Percentiles rank a stretch among this genome's conserved stretches.
Evolutionary conservation across 371 early-diverging fungal genomes (phyloP).

Genomic region (Capniomyces stellatus): DNA sequence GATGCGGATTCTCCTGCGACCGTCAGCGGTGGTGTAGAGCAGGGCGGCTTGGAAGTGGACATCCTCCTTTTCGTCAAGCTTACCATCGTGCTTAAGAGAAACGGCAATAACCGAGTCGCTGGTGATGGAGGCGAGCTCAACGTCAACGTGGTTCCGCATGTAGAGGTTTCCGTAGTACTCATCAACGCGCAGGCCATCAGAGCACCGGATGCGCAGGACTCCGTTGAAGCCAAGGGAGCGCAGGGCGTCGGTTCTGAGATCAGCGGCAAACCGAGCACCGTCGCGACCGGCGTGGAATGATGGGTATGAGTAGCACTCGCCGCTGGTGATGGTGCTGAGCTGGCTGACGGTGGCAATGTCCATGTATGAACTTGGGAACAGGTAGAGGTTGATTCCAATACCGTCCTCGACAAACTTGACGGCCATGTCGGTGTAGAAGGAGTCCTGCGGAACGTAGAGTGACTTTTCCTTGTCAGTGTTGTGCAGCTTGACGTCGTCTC

Average conservation of each 20-base stretch:
- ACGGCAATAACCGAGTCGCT: slow-evolving; percentile 67
- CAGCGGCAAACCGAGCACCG: slow-evolving; percentile 42
- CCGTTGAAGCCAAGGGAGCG: slow-evolving; percentile 78
- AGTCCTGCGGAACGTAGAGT: slow-evolving; percentile 68
- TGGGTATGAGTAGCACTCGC: slow-evolving; percentile 59
- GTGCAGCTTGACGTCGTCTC: slow-evolving; percentile 73
- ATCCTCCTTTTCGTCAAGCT: slow-evolving; percentile 61
- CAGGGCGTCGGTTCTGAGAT: slow-evolving; percentile 44
- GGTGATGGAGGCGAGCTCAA: slow-evolving; percentile 77
- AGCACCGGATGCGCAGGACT: slow-evolving; percentile 73
- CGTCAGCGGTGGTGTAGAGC: slow-evolving; percentile 65
- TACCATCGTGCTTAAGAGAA: slow-evolving; percentile 68
- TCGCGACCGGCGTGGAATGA: slow-evolving; percentile 51
- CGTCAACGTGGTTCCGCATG: slow-evolving; percentile 78
- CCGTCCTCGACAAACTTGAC: slow-evolving; percentile 59
- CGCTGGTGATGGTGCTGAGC: slow-evolving; percentile 71
- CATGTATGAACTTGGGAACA: slow-evolving; percentile 69
- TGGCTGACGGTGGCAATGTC: slow-evolving; percentile 64
- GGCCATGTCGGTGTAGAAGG: slow-evolving; percentile 64
- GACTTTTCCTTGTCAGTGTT: slow-evolving; percentile 78
- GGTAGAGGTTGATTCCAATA: slow-evolving; percentile 67
- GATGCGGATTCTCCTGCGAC: slow-evolving; percentile 92
- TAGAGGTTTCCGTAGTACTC: slow-evolving; percentile 87
- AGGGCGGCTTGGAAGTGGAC: slow-evolving; percentile 94
- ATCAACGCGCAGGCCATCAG: slow-evolving; percentile 63